A percentile compares a stretch with the other conserved stretches of the same genome.
Conservation (phyloP, 2,329 filamentous ascomycete species). For the Trichothecium sympodiale region DNA sequence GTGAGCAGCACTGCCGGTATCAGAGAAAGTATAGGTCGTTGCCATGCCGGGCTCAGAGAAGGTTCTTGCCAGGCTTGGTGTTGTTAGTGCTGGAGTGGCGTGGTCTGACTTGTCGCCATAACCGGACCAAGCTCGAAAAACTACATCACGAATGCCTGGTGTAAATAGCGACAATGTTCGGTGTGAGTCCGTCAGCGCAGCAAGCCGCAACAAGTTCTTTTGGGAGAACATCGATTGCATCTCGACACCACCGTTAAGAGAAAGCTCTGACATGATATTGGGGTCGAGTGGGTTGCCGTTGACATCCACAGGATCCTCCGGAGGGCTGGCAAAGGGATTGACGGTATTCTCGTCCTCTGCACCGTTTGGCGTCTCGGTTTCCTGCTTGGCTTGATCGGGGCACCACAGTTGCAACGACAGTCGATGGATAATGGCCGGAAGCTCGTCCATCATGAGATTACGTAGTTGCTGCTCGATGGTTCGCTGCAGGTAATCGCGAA, state of each 20-base stretch:
- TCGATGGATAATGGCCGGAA: slow-evolving; percentile 91
- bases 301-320: slow-evolving; percentile 71
- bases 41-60: slow-evolving; percentile 49
- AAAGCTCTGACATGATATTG: slow-evolving; percentile 63
- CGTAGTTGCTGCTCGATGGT: slow-evolving; percentile 91
- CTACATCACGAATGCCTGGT: slow-evolving; percentile 76
- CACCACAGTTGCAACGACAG: slow-evolving; percentile 83
- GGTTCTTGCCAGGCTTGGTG: slow-evolving; percentile 47
- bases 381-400: slow-evolving; percentile 57
- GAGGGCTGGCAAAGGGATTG: slow-evolving; percentile 73
- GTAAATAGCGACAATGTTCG: slow-evolving; percentile 86
- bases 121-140: slow-evolving; percentile 87
- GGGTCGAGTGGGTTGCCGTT: slow-evolving; percentile 68
- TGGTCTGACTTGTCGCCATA: slow-evolving; percentile 59
- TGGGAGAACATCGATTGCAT: slow-evolving; percentile 88
- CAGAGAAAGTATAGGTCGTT: slow-evolving; percentile 64
- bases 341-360: slow-evolving; percentile 50
- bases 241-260: slow-evolving; percentile 69
- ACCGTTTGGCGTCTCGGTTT: slow-evolving; percentile 34
- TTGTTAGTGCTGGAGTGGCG: slow-evolving; percentile 32
- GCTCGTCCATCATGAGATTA: slow-evolving; percentile 92
- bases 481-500: slow-evolving; percentile 90
- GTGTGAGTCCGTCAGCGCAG: slow-evolving; percentile 76
- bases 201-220: slow-evolving; percentile 79
- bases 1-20: slow-evolving; percentile 53